Evolutionary conservation across 345 rosid genomes (phyloP), one percentile per base, ranked within the genome.

Genomic region (Eucalyptus marginata): DNA sequence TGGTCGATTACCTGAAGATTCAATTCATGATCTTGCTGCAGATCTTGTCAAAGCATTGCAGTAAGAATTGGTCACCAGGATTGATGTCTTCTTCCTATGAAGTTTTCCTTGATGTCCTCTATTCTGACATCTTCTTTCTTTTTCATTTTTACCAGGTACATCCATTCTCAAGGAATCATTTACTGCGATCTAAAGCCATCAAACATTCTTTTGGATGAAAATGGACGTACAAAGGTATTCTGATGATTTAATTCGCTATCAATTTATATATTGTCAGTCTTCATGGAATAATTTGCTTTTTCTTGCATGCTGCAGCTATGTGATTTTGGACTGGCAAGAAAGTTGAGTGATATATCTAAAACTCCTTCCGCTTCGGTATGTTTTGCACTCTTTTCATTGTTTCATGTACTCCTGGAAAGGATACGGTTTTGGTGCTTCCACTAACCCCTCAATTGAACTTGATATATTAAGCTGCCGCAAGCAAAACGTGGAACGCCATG

Each of bases 401-500:
- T 76, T 76, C 27, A 40, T 1, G 5, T 76, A 40, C 84, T 20
- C 47, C 84, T 6, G 7, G 46, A 36, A 76, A 76, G 87, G 87
- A 49, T 49, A 86, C 83, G 44, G 88, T 58, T 76, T 86, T 83
- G 86, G 88, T 87, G 80, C 80, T 87, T 59, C 49, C 36, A 25
- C 80, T 59, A 46, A 62, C 29, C 84, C 43, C 33, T 86, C 89
- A 89, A 47, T 87, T 64, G 36, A 71, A 44, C 79, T 86, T 86
- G 54, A n/a, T 89, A 89, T 89, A 31, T 88, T 50, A 88, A 95
- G 95, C 90, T 96, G 91, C 94, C 93, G 31, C 99, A 95, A 94
- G 97, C 98, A 88, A 98, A 97, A 95, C 97, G 99, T 33, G 99
- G 99, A 86, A 96, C 99, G 29, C 99, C 99, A 9, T 94, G 94